These are phyloP conservation scores for Bigelowiella natans DNA, from an alignment of 78 protist species.

Conservation along the genomic window DNA sequence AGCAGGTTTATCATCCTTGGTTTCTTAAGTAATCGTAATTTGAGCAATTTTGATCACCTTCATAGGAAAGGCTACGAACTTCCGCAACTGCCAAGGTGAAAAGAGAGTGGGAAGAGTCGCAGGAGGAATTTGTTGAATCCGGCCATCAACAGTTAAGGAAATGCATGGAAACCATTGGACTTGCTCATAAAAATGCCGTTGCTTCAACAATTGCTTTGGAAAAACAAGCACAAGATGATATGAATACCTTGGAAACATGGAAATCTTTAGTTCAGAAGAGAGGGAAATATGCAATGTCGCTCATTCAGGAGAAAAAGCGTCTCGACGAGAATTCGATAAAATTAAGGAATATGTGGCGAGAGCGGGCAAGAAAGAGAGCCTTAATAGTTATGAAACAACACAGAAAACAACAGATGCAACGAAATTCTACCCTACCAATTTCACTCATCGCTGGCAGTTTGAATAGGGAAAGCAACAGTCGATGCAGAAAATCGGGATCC, in stretches of 20 bases:
- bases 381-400: not conserved
- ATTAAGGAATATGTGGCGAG: not conserved
- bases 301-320: not conserved
- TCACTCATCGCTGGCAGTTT: not conserved
- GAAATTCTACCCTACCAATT: not conserved
- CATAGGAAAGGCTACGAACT: not conserved
- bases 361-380: not conserved
- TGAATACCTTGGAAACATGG: not conserved
- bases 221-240: not conserved
- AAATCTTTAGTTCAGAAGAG: not conserved
- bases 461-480: not conserved
- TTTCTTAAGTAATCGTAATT: not conserved
- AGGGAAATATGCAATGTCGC: not conserved
- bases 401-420: not conserved
- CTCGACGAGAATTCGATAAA: not conserved
- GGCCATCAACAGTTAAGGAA: not conserved
- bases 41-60: not conserved
- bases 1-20: not conserved
- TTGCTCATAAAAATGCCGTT: not conserved
- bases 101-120: not conserved
- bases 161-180: not conserved
- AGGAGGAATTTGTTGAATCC: not conserved
- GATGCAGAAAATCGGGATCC: not conserved
- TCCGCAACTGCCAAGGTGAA: not conserved
- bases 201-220: not conserved